Evolutionary conservation across 257 asterid species (phyloP).

Genomic region (Leonotis leonurus): DNA sequence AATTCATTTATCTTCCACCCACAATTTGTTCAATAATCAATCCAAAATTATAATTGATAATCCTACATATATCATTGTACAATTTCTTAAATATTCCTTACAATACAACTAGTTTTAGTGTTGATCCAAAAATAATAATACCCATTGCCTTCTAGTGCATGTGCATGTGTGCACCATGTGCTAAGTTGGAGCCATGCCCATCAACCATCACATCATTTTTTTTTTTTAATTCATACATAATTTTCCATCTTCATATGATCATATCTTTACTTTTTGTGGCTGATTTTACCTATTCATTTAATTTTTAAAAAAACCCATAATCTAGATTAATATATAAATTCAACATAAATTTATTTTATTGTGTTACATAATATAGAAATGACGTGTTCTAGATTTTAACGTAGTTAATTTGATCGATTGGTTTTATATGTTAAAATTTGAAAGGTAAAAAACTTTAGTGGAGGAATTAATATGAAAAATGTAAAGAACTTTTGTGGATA

Average conservation of each 20-base stretch:
- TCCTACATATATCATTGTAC: too few relatives aligned
- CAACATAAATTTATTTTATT: too few relatives aligned
- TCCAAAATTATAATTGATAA: conserved; percentile 10
- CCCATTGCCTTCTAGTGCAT: not conserved
- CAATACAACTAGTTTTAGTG: not conserved
- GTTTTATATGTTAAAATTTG: too few relatives aligned
- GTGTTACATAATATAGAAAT: too few relatives aligned
- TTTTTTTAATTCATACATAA: not conserved
- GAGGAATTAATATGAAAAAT: too few relatives aligned
- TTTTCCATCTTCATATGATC: not conserved
- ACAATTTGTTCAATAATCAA: conserved; percentile 19
- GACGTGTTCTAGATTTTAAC: too few relatives aligned
- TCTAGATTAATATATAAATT: too few relatives aligned
- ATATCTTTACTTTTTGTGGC: not conserved
- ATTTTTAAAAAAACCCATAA: not conserved
- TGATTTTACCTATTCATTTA: not conserved
- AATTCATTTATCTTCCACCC: conserved; percentile 6
- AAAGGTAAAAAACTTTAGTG: too few relatives aligned
- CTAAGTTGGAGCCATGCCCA: conserved; percentile 32
- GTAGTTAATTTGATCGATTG: too few relatives aligned
- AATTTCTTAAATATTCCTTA: conserved; percentile 14
- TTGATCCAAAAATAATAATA: conserved; percentile 1
- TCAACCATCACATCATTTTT: conserved; percentile 37
- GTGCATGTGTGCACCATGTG: conserved; percentile 52
- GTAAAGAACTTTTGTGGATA: too few relatives aligned